A percentile compares a stretch with the other conserved stretches of the same genome.
phyloP scores from a whole-genome alignment of 1,284 basidiomycete genomes.

The Cutaneotrichosporon sp. region DNA sequence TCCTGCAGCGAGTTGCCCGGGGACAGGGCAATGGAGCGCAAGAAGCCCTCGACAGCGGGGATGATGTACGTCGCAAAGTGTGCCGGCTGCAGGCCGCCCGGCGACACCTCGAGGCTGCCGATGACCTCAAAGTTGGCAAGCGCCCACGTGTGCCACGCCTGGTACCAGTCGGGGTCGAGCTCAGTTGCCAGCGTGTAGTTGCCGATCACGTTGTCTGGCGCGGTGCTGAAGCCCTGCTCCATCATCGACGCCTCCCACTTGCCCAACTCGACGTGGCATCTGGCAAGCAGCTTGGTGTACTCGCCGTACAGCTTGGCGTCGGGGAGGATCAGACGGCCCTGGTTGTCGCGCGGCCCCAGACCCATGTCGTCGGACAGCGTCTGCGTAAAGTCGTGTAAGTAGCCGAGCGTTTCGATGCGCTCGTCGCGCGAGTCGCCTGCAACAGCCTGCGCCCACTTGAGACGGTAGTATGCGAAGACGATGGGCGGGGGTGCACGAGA shows the following conservation, averaged over 20 bases:
- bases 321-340: conserved; percentile 55
- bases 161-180: conserved; percentile 94
- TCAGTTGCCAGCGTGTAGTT: conserved; percentile 88
- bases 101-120: conserved; percentile 72
- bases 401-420: conserved; percentile 69
- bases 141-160: conserved; percentile 99
- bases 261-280: conserved; percentile 96
- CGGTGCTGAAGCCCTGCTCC: conserved; percentile 57
- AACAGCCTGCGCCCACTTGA: conserved; percentile 85
- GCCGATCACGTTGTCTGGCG: conserved; percentile 76
- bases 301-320: conserved; percentile 67
- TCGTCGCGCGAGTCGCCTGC: conserved; percentile 31
- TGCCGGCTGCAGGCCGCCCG: conserved; percentile 67
- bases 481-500: conserved; percentile 88
- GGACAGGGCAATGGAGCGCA: conserved; percentile 88
- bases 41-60: conserved; percentile 95
- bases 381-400: conserved; percentile 81
- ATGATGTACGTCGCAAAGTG: conserved; percentile 84
- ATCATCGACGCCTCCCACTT: conserved; percentile 88
- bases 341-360: conserved; percentile 59
- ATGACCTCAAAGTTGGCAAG: conserved; percentile 96
- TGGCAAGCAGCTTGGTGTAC: conserved; percentile 83
- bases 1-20: conserved; percentile 94
- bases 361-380: conserved; percentile 75
- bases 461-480: conserved; percentile 96